Evolutionary conservation across 495 filamentous ascomycete genomes (phyloP), one percentile per base, ranked within the genome.

Genomic region (Tuber magnatum): DNA sequence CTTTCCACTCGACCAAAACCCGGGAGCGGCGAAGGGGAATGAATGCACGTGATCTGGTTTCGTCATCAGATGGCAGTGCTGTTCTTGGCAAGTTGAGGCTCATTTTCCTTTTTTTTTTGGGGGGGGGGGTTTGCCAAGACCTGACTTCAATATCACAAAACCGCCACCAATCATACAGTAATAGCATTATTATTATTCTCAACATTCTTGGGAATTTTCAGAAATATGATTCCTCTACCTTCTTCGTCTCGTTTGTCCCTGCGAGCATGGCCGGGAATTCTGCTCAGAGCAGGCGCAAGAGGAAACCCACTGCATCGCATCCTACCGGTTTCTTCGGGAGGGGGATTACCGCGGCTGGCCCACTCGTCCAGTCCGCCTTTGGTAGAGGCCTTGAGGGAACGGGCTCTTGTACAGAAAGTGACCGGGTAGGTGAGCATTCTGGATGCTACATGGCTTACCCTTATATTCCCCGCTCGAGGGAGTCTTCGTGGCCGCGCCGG

Each of bases 391-490:
- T 84, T 99, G 20, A 92, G 96, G 80, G 91, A 93, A 77, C 87
- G 95, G 80, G 94, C 92, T 1, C 89, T 90, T 71, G 83, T 97
- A 65, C 90, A 97, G 82, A 88, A 92, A 80, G 87, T 92, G 68
- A 91, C 94, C 74, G 94, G 94, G 92, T 95, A 85, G 69, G 88
- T 84, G n/a, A 51, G n/a, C 65, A 41, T 44, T 56, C 46, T 38
- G 24, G 61, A 44, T 8, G 8, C 51, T 56, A 46, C 24, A n/a
- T n/a, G 24, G 9, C 48, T 51, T 51, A 22, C 20, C 22, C 20
- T 22, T 48, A 1, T 20, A 24, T 9, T 48, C 46, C 46, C 46
- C 46, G 22, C 20, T 48, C 24, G 6, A 9, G 22, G 44, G 22
- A 9, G 20, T 8, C 22, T 48, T 24, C 46, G 4, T 48, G 2